Percentiles rank a stretch among this genome's conserved stretches.
Evolutionary conservation across 352 stramenopile genomes (phyloP).

Genomic region (Pythium scleroteichum): DNA sequence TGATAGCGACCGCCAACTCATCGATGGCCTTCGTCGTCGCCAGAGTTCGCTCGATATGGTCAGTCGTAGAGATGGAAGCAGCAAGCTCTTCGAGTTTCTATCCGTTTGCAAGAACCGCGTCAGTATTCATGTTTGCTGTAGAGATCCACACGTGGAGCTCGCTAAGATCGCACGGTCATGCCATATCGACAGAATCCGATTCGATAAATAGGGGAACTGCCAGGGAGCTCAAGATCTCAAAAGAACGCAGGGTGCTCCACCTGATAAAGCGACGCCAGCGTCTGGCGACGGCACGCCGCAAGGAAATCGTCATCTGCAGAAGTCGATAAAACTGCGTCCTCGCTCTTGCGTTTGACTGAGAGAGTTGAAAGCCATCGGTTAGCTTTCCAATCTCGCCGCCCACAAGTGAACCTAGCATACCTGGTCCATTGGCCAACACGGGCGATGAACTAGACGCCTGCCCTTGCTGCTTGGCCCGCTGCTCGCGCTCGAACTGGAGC

Average conservation of each 20-base stretch:
- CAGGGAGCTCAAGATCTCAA: constrained; percentile 3
- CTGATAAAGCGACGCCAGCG: constrained; percentile 68
- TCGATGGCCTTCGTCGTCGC: constrained; percentile 61
- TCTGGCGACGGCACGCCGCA: constrained; percentile 50
- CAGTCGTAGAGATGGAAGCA: constrained; percentile 48
- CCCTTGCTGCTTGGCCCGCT: constrained; percentile 35
- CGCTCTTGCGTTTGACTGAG: constrained; percentile 56
- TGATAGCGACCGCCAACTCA: constrained; percentile 62
- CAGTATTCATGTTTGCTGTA: no score
- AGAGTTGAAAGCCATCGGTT: background rate
- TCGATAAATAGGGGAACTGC: constrained; percentile 16
- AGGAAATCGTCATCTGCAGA: constrained; percentile 41
- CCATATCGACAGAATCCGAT: constrained; percentile 20
- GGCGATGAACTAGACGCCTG: constrained; percentile 1
- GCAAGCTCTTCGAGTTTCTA: constrained; percentile 79
- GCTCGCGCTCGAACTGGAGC: constrained; percentile 25
- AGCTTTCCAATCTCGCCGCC: no score
- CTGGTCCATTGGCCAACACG: constrained; percentile 21
- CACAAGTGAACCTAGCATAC: no score
- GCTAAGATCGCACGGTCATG: constrained; percentile 13
- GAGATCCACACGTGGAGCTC: background rate
- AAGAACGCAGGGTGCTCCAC: constrained; percentile 50
- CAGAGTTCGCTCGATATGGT: constrained; percentile 60
- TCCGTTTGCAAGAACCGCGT: background rate
- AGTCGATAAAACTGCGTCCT: constrained; percentile 22